Base-by-base conservation (phyloP, 2,329 filamentous ascomycete species). In the Lomentospora prolificans region DNA sequence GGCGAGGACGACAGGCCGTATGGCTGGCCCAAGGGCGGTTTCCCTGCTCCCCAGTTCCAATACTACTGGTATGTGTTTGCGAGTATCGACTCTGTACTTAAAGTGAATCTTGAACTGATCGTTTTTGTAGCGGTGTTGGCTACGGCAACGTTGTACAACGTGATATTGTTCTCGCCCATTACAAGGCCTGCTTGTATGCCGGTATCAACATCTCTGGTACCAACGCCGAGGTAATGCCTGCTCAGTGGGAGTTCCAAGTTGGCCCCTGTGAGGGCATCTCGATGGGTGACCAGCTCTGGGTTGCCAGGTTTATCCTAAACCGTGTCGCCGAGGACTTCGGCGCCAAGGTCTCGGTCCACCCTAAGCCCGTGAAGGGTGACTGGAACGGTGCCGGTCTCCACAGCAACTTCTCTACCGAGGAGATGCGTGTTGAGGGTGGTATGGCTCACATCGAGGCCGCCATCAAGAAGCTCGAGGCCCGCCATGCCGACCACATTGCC, bases 151-250 rank as follows among this genome's bases (percentile, higher is more conserved):
- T 97, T 67, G 94, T 95, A 75, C 92, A 91, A 85, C 87, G 92
- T 78, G 92, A 99, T 70, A 92, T 99, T 60, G 91, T 99, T 64
- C 92, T 97, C 78, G 69, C 70, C 1, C 71, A 74, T 65, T 76
- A 76, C 69, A 76, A 76, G 68, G 72, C 72, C 58, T 96, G 82
- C 80, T 70, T 97, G 73, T 68, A 90, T 72, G 84, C 92, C 59
- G 86, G 87, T 58, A 81, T 99, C 75, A 85, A 91, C 72, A 97
- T 99, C 74, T 96, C 91, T 25, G 94, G 94, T 68, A 97, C 94
- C 77, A 99, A 99, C 74, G 94, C 94, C 62, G 94, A 99, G 81
- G 94, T 99, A 68, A 95, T 96, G 89, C 88, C 90, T 61, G 90
- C 88, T 59, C 92, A 55, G 41, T 55, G 53, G 53, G 53, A 55